Evolutionary conservation across 2,329 filamentous ascomycete species (phyloP), one percentile per base, ranked within the genome.

Genomic region (Achaetomium macrosporum): DNA sequence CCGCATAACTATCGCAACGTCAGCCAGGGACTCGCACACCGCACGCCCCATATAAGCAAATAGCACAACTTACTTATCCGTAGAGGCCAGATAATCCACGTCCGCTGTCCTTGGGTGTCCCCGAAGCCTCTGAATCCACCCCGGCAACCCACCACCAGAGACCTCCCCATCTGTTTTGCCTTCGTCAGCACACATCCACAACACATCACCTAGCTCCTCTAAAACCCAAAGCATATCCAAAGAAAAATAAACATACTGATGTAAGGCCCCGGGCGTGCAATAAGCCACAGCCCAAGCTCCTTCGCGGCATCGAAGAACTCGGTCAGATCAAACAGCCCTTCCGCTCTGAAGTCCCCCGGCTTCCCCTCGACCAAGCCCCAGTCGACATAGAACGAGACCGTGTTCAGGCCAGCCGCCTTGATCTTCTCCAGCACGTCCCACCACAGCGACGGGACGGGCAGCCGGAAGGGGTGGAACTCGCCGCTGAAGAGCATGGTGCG

Each of bases 281-380:
- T 76, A 1, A 95, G 75, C 61, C 89, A 95, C 42, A 95, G 80
- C 0, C 88, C 88, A 7, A 86, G 84, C 57, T 86, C 69, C 17
- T 76, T 74, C 1, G 89, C 88, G 4, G 87, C 88, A 5, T 86
- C 81, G 59, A 91, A 90, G 69, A 93, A 90, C 0, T 84, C 82
- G 58, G 88, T 78, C 4, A 88, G 73, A 13, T 79, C 83, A 61
- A 91, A 88, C 15, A 90, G 76, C 0, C 87, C 88, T 2, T 88
- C 81, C 1, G 83, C 84, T 9, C 73, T 74, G 62, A 89, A 90
- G 3, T 81, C 73, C 1, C 87, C 88, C 0, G 76, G 82, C 54
- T 85, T 84, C 2, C 86, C 87, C 65, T 93, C 88, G 0, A 90
- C 67, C 2, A 92, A 71, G 3, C 85, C 86, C 89, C 88, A 95